Base-by-base conservation (phyloP, 352 stramenopile genomes). In the Globisporangium uncinulatum region DNA sequence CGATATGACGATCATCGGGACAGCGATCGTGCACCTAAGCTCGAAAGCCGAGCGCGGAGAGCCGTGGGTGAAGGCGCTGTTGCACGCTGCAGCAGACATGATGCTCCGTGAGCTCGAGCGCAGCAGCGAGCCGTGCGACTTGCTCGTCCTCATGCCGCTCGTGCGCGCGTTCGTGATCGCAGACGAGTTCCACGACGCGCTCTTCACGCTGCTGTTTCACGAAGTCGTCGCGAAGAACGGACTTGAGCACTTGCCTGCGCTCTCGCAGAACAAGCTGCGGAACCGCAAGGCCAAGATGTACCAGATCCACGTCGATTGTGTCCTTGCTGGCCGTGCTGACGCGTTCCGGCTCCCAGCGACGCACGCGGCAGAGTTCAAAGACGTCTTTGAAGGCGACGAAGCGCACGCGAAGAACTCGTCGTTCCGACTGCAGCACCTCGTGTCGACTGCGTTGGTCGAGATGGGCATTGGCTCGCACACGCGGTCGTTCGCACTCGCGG, bases 261-360 rank as follows among this genome's bases (percentile, higher is more conserved):
- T 69, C 11, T 64, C 73, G 15, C 50, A 52, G 15, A 70, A 70
- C 45, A 82, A 79, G 51, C 51, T 71, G 4, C 59, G 57, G 20
- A 62, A 71, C 8, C 63, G 81, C 20, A 74, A 71, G 54, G 65
- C 67, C 15, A 82, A 82, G 61, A 58, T 87, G 60, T 89, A 86
- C 48, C 76, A 87, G 50, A 59, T 87, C 54, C 76, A 91, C 54
- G 24, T 91, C 29, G 78, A 91, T 44, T 86, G 79, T 32, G 43
- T 67, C 31, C 53, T 86, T 1, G 59, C 70, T 3, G 46, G 57
- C 6, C 73, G 76, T 51, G 10, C 53, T 7, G 46, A 52, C 2
- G 63, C 81, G 32, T 76, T 82, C 20, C 58, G 67, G n/a, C 57
- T 87, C 41, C 51, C 62, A 5, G 49, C 56, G 0, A 39, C 62